A percentile compares a stretch with the other conserved stretches of the same genome.
phyloP scores from a whole-genome alignment of 176 grass and related monocot species.

The Zoysia japonica region DNA sequence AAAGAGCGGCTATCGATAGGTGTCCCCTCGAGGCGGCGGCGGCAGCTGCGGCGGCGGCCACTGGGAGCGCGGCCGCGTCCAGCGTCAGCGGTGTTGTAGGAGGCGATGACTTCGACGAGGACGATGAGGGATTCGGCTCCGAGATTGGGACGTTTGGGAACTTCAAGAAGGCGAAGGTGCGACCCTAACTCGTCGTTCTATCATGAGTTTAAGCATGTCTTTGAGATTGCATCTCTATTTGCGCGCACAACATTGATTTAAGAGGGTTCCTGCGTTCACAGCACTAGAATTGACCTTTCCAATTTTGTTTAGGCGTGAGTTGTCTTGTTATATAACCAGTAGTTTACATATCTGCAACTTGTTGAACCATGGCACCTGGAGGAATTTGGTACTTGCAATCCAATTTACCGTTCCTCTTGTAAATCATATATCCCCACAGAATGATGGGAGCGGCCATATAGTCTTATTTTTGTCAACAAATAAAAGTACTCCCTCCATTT shows the following conservation, averaged over 20 bases:
- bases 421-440: not conserved
- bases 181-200: not conserved
- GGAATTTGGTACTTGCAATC: not conserved
- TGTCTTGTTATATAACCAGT: not conserved
- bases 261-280: not conserved
- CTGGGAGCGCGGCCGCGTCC: constrained; percentile 41
- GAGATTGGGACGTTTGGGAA: constrained; percentile 63
- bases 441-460: no score
- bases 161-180: constrained; percentile 70
- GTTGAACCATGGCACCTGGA: not conserved
- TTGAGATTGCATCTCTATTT: constrained; percentile 13
- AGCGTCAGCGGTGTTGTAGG: constrained; percentile 17
- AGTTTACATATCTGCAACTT: not conserved
- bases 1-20: constrained; percentile 40
- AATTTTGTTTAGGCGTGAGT: not conserved
- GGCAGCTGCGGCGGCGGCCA: constrained; percentile 32
- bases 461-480: not conserved
- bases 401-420: not conserved
- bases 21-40: constrained; percentile 58
- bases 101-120: constrained; percentile 60
- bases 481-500: no score
- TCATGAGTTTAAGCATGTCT: not conserved
- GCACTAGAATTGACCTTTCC: no score
- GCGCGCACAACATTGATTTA: not conserved
- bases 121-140: constrained; percentile 55